Base-by-base conservation (phyloP, 2,329 filamentous ascomycete genomes). In the Aureobasidium namibiae region DNA sequence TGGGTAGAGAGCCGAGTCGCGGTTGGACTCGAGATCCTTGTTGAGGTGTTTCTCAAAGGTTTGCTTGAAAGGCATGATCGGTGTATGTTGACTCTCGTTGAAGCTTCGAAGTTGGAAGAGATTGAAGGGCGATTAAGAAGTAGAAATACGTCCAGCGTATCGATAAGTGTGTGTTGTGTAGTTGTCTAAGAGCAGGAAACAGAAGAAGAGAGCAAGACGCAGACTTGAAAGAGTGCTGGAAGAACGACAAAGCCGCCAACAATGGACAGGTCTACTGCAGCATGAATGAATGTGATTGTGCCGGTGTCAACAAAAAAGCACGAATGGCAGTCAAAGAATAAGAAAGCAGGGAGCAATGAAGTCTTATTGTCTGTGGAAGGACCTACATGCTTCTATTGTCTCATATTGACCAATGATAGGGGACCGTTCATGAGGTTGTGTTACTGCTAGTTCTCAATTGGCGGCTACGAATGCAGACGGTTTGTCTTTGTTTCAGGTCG, bases 31-130 rank as follows among this genome's bases (percentile, higher is more conserved):
- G 65, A 72, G 69, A 39, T 70, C 61, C 45, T 65, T 61, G 63
- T 73, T 72, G 59, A 69, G 60, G 29, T 65, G 62, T 58, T 65
- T 66, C 61, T 72, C 70, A 59, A 71, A 71, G 56, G 44, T 54
- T 49, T 64, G 61, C 42, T 63, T 61, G 64, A 71, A 70, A 46
- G 68, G 48, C 66, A 69, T 69, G 29, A 62, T 46, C n/a, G 24
- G n/a, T 8, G 24, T 4, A 16, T 29, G 14, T 45, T 24, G 41
- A 11, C 8, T 29, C 26, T n/a, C 11, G 45, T 38, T 6, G 26
- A 49, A 6, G 46, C 29, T 61, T 39, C 33, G 14, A 16, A 3
- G 18, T 42, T 56, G 41, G 41, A 13, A 24, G 39, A 13, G 13
- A 42, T n/a, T 13, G 16, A 21, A 13, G 31, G 54, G 29, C 23